Evolutionary conservation across 208 protist genomes (phyloP).

Genomic region (Porcisia deanei): DNA sequence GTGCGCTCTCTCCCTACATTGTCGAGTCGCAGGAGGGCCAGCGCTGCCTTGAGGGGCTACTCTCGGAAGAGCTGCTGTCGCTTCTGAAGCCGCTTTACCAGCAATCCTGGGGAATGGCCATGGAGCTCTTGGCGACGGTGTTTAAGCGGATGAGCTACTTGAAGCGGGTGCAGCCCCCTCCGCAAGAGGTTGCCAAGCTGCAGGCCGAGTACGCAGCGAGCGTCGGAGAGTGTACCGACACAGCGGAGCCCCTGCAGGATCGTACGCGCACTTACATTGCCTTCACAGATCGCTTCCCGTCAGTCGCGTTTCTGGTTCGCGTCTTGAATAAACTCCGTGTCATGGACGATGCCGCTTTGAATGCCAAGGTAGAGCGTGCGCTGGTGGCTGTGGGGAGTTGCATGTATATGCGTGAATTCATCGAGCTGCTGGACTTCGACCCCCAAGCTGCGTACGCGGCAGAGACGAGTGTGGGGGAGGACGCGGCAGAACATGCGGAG

Average conservation of each 20-base stretch:
- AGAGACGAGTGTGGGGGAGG: constrained; percentile 38
- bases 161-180: constrained; percentile 54
- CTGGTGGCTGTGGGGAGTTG: constrained; percentile 73
- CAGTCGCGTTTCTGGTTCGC: constrained; percentile 66
- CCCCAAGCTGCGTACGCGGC: constrained; percentile 54
- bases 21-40: constrained; percentile 72
- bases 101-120: constrained; percentile 65
- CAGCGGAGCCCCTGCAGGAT: constrained; percentile 1
- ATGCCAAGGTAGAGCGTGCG: constrained; percentile 72
- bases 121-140: constrained; percentile 62
- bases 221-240: neutral
- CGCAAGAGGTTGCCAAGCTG: constrained; percentile 23
- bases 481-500: constrained; percentile 31
- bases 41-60: constrained; percentile 61
- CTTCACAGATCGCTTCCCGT: constrained; percentile 68
- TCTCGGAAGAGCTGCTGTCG: constrained; percentile 69
- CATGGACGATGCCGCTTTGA: constrained; percentile 78
- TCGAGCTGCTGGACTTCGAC: constrained; percentile 75
- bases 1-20: constrained; percentile 80
- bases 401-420: constrained; percentile 80
- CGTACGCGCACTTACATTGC: constrained; percentile 25
- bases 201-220: constrained; percentile 13
- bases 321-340: constrained; percentile 86
- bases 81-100: constrained; percentile 81
- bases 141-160: constrained; percentile 78